A percentile compares a stretch with the other conserved stretches of the same genome.
Evolutionary conservation across 805 yeast genomes (phyloP).

Genomic region (Starmerella tilneyi): DNA sequence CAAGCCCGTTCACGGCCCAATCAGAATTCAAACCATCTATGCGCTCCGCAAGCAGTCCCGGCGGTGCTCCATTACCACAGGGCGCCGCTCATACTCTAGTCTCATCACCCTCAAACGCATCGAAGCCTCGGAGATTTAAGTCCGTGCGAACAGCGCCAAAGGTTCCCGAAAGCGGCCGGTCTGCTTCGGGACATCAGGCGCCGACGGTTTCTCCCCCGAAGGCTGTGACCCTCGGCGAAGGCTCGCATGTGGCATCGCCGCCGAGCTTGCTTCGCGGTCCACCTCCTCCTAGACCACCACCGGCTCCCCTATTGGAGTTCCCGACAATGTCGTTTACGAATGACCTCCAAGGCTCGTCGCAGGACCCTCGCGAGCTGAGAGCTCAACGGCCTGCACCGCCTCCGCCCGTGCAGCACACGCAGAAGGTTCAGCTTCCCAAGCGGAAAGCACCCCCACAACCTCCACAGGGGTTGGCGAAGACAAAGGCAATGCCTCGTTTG

Average conservation of each 20-base stretch:
- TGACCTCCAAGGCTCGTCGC: not conserved
- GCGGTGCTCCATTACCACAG: not conserved
- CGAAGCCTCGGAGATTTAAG: slow-evolving; percentile 9
- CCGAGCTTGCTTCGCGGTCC: slow-evolving; percentile 25
- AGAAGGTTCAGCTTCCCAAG: not conserved
- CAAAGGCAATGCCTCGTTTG: not conserved
- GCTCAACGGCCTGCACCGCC: slow-evolving; percentile 8
- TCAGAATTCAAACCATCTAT: not conserved
- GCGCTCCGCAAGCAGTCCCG: slow-evolving; percentile 18
- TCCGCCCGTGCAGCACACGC: not conserved
- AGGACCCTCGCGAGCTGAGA: slow-evolving; percentile 9
- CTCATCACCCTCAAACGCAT: not conserved
- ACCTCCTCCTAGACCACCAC: slow-evolving; percentile 35
- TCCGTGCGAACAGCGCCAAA: slow-evolving; percentile 6
- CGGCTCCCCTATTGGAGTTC: slow-evolving; percentile 37
- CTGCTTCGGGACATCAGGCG: not conserved
- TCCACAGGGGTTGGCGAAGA: slow-evolving; percentile 1
- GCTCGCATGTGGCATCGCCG: not conserved
- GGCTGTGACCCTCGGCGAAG: not conserved
- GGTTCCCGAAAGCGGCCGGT: slow-evolving; percentile 1
- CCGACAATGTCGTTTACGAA: slow-evolving; percentile 13
- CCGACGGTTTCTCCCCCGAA: slow-evolving; percentile 7
- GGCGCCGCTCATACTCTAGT: too few species aligned
- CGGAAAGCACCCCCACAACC: slow-evolving; percentile 3
- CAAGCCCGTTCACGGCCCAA: slow-evolving; percentile 15